These are phyloP conservation scores for Xerocomus amazonicus DNA, from an alignment of 1,284 basidiomycete genomes.

Conservation along the genomic window DNA sequence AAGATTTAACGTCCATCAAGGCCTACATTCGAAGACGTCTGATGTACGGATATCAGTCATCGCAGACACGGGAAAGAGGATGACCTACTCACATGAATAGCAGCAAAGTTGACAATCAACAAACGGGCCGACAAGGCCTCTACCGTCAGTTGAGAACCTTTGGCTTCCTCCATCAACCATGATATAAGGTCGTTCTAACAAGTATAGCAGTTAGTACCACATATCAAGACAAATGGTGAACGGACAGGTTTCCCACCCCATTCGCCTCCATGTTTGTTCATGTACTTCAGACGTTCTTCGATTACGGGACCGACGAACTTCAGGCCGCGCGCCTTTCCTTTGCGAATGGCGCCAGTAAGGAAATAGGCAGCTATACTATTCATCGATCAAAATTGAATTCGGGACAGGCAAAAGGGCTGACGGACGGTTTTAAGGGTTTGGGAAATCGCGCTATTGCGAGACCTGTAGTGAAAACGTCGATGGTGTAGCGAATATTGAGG, in stretches of 20 bases:
- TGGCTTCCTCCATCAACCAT: conserved; percentile 44
- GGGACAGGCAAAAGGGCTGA: neutral
- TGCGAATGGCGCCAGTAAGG: neutral
- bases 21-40: conserved; percentile 14
- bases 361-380: conserved; percentile 2
- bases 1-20: neutral
- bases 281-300: conserved; percentile 32
- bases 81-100: neutral
- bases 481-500: conserved; percentile 34
- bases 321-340: conserved; percentile 2
- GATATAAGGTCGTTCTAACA: conserved; percentile 37
- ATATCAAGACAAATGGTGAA: conserved; percentile 29
- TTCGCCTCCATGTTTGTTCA: conserved; percentile 34
- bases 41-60: neutral
- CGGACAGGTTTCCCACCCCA: conserved; percentile 39
- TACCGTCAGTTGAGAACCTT: conserved; percentile 29
- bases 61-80: neutral
- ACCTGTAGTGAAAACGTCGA: conserved; percentile 31
- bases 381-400: neutral
- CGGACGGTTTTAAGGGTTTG: conserved; percentile 37
- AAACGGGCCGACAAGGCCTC: conserved; percentile 32
- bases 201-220: conserved; percentile 9
- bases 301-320: conserved; percentile 35
- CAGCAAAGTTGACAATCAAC: conserved; percentile 28
- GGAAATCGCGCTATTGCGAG: conserved; percentile 36